Evolutionary conservation across 176 grass and related monocot genomes (phyloP).

Genomic region (Eragrostis nindensis): DNA sequence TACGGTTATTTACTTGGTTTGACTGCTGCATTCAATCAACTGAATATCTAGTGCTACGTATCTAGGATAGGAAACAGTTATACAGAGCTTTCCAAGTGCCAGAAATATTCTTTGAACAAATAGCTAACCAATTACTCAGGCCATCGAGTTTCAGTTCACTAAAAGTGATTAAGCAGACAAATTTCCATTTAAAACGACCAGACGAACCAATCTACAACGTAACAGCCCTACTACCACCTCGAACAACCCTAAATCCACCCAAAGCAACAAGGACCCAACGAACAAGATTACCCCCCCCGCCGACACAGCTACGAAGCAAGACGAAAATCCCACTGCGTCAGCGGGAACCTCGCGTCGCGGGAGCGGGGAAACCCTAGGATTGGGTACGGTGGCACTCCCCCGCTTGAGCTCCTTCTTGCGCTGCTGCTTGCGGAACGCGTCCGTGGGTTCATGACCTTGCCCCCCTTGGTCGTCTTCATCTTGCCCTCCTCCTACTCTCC

Average conservation of each 20-base stretch:
- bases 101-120: background rate
- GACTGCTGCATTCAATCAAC: background rate
- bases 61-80: background rate
- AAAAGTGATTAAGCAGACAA: background rate
- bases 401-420: slow-evolving; percentile 98
- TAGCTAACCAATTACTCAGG: background rate
- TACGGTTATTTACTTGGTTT: background rate
- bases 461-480: slow-evolving; percentile 99
- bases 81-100: background rate
- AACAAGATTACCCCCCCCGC: background rate
- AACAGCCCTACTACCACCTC: background rate
- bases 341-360: background rate
- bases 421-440: slow-evolving; percentile 90
- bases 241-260: slow-evolving; percentile 24
- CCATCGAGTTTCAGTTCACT: background rate
- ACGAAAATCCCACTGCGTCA: too few species aligned
- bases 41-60: background rate
- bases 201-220: background rate
- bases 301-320: background rate
- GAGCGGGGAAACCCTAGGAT: slow-evolving; percentile 50
- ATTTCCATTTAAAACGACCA: slow-evolving; percentile 2
- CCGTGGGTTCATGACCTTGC: slow-evolving; percentile 98
- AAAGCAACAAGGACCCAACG: background rate
- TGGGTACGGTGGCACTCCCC: slow-evolving; percentile 42
- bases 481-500: slow-evolving; percentile 3